A percentile compares a stretch with the other conserved stretches of the same genome.
phyloP scores from a whole-genome alignment of 2,329 filamentous ascomycete species.

The Talaromyces albobiverticillius region DNA sequence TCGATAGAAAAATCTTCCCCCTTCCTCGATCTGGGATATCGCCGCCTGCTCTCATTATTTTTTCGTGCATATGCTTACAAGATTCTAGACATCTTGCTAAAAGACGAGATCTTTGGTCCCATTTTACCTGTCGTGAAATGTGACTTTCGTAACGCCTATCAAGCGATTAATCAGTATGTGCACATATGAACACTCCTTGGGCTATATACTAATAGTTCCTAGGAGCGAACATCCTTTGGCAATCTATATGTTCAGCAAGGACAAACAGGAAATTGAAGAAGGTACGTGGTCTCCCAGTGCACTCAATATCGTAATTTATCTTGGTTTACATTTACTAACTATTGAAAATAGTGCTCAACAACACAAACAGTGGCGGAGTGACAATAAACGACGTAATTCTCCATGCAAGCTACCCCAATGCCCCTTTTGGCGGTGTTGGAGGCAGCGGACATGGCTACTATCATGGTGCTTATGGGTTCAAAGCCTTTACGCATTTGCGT shows the following conservation, averaged over 20 bases:
- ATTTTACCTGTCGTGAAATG: conserved; percentile 40
- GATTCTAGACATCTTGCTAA: conserved; percentile 33
- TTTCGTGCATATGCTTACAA: background rate
- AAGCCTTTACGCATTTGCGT: conserved; percentile 33
- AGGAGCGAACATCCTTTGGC: conserved; percentile 32
- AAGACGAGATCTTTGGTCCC: conserved; percentile 47
- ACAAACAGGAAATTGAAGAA: conserved; percentile 17
- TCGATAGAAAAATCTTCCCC: too few relatives aligned
- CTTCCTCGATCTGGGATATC: too few relatives aligned
- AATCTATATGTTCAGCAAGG: conserved; percentile 42
- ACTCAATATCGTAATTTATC: too few relatives aligned
- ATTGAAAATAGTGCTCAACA: background rate
- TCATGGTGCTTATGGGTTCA: conserved; percentile 50
- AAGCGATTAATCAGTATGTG: conserved; percentile 1
- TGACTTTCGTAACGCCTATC: conserved; percentile 1
- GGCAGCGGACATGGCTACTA: conserved; percentile 49
- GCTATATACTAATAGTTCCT: background rate
- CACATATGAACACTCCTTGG: too few relatives aligned
- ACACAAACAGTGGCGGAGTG: conserved; percentile 48
- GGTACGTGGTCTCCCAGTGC: background rate
- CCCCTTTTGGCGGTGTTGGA: conserved; percentile 53
- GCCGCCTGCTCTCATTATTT: too few relatives aligned
- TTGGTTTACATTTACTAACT: background rate
- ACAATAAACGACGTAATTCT: conserved; percentile 51
- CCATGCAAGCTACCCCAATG: conserved; percentile 41